These are phyloP conservation scores for Aspergillus indologenus DNA, from an alignment of 495 filamentous ascomycete genomes.

Conservation along the genomic window DNA sequence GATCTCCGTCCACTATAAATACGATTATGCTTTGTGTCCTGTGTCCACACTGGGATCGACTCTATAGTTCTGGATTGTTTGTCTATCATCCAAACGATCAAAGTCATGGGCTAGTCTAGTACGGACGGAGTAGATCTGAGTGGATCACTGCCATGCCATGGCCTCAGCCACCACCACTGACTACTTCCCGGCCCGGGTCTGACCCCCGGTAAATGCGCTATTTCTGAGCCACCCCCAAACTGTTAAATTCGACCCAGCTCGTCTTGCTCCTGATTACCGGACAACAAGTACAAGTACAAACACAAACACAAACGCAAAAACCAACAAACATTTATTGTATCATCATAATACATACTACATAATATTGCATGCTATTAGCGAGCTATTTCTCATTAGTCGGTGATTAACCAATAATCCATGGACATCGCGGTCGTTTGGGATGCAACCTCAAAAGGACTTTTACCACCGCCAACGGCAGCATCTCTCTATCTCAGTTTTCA, in stretches of 20 bases:
- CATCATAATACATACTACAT: neutral
- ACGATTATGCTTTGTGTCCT: neutral
- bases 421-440: neutral
- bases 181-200: neutral
- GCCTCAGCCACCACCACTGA: neutral
- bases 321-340: too few relatives aligned
- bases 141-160: neutral
- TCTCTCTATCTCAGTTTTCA: neutral
- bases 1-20: neutral
- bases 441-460: neutral
- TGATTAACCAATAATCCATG: neutral
- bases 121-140: neutral
- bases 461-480: neutral
- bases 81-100: neutral
- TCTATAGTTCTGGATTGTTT: neutral
- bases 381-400: neutral
- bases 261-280: neutral
- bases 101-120: neutral
- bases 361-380: neutral
- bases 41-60: neutral
- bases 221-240: neutral
- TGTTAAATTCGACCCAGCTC: neutral
- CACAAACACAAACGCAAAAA: neutral
- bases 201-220: neutral
- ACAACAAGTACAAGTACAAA: neutral